Base-by-base conservation (phyloP, 306 rosid species). In the Astragalus membranaceus region DNA sequence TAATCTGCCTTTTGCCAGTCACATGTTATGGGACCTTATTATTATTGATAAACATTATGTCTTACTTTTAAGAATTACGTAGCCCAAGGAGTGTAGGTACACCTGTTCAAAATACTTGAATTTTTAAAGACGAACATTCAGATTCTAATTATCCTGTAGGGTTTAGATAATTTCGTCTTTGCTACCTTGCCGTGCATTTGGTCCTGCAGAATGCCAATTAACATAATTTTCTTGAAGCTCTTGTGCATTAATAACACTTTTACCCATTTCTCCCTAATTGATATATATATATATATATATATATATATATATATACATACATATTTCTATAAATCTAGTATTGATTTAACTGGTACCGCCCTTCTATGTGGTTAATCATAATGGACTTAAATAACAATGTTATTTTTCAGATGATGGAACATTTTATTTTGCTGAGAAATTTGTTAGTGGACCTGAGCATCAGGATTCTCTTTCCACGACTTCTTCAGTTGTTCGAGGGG, bases 401-500 rank as follows among this genome's bases (percentile, higher is more conserved):
- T 23, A 67, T 70, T 51, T 65, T 86, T 69, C 83, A 95, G 99
- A 89, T 81, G 97, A 95, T 62, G 99, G 96, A 9, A 81, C 93
- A 48, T 80, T 86, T 66, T 95, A 87, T 72, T 91, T 95, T 78
- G 97, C 87, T 14, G 99, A 95, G 79, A 95, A 89, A 86, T 77
- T 74, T 61, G 86, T 92, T 59, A 83, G 83, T 75, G 89, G 87
- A 66, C 79, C 23, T 49, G 92, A 82, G 80, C 86, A 83, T 77
- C 90, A 72, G 23, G 92, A 86, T 78, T 86, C 96, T 79, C 92
- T 95, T 67, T 83, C 90, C 79, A 89, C 96, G 8, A 91, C 99
- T 17, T 77, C 99, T 51, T 89, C 99, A 17, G 96, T 91, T 80
- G 88, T 95, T 75, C 93, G 88, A 67, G 99, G 99, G 70, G 70